Base-by-base conservation (phyloP, 2,329 filamentous ascomycete species). In the Cryphonectria nitschkei region DNA sequence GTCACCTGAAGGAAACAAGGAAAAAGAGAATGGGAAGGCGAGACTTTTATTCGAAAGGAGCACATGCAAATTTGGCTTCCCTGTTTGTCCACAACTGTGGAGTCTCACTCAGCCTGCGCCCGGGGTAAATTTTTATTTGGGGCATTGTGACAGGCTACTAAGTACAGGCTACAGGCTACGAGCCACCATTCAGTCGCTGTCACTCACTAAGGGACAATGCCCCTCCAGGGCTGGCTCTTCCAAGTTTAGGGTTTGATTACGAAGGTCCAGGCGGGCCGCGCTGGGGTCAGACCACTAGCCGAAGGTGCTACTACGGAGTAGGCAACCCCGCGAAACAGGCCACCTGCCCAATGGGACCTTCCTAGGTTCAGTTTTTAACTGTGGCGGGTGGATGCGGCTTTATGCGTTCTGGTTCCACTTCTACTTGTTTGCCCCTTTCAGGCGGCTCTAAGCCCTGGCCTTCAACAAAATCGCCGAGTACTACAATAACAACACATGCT, bases 1-100 rank as follows among this genome's bases (percentile, higher is more conserved):
- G 73, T 73, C 72, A 72, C 69, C 65, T 62, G 56, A 19, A 32
- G 60, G 43, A 70, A 68, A 65, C 61, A 50, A 70, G 63, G 62
- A 39, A 63, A 67, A 58, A 29, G 62, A 52, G 52, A 39, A 68
- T 41, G 69, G 52, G 39, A 62, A 22, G 22, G 65, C 46, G 61
- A 26, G 39, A 29, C 34, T 41, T 26, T 16, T 11, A 50, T 50
- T 50, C 22, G 0, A 43, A 41, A 32, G 39, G 65, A 54, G 34
- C 69, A 65, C 52, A 60, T 67, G 65, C 65, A 65, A 65, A 52
- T 43, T 60, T 67, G 65, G 58, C 58, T 58, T 67, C 43, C 41
- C 43, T 43, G 62, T 32, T 65, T 43, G 41, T 52, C 26, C 63
- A 52, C 7, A 11, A 22, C 34, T 65, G 63, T 65, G 63, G 63